Evolutionary conservation across 1,139 yeast genomes (phyloP).

Genomic region (Entelexis sorbosivorans): DNA sequence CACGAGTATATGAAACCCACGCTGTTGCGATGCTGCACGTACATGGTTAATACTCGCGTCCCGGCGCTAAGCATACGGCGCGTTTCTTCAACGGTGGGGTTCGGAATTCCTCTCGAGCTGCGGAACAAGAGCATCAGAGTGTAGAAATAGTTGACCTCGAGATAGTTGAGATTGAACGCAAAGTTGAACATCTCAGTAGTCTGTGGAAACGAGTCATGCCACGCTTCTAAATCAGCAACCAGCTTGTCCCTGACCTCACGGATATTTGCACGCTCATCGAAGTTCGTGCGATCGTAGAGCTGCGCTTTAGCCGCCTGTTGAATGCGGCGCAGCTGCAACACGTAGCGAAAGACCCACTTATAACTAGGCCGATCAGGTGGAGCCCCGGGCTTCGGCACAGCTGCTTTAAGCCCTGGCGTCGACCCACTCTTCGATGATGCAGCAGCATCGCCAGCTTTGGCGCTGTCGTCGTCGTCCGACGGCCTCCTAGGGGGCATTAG

Average conservation of each 20-base stretch:
- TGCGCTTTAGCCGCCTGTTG: constrained; percentile 65
- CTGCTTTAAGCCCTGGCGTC: too few species aligned
- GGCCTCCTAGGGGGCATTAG: constrained; percentile 4
- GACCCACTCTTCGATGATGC: too few species aligned
- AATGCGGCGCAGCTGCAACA: constrained; percentile 56
- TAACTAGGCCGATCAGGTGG: constrained; percentile 39
- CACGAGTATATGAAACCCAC: constrained; percentile 73
- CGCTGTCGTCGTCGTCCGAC: neutral
- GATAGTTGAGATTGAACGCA: constrained; percentile 57
- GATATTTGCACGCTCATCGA: neutral
- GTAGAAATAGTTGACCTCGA: constrained; percentile 61
- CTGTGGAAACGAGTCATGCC: constrained; percentile 53
- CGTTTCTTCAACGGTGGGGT: constrained; percentile 45
- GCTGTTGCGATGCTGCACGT: constrained; percentile 44
- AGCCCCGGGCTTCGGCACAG: neutral
- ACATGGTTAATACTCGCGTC: constrained; percentile 52
- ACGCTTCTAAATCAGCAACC: constrained; percentile 42
- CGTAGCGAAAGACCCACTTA: constrained; percentile 52
- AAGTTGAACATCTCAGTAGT: constrained; percentile 56
- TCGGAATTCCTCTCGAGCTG: constrained; percentile 56
- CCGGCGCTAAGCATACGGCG: constrained; percentile 53
- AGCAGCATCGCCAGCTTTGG: too few species aligned
- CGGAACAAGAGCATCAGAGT: constrained; percentile 65
- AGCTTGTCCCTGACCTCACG: constrained; percentile 39
- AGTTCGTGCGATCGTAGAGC: constrained; percentile 12